Conservation (phyloP, 345 rosid genomes). For the Eucalyptus tenuipes region DNA sequence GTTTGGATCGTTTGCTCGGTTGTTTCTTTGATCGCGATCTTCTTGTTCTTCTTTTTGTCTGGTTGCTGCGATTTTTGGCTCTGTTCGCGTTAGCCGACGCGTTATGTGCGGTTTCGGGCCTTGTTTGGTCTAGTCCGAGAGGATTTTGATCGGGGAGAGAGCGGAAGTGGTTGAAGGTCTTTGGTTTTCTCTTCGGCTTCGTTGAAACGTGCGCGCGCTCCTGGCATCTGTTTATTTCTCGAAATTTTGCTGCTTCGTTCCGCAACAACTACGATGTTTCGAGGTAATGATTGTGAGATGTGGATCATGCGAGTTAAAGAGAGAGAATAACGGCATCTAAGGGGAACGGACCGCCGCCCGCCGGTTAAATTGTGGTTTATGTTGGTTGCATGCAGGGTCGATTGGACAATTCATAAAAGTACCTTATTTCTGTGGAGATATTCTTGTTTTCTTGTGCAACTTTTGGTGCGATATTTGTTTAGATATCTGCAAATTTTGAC, state of each 20-base stretch:
- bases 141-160: background rate
- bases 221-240: background rate
- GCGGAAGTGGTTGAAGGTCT: background rate
- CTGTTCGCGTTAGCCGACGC: background rate
- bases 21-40: background rate
- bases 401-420: background rate
- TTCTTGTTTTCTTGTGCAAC: background rate
- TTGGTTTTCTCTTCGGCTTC: background rate
- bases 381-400: background rate
- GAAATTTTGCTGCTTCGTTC: background rate
- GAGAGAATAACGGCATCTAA: background rate
- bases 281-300: background rate
- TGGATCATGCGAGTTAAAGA: background rate
- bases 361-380: background rate
- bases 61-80: background rate
- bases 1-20: background rate
- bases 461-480: background rate
- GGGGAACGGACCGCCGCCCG: background rate
- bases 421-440: background rate
- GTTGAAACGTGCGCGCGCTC: background rate
- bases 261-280: background rate
- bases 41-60: background rate
- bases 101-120: background rate
- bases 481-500: background rate
- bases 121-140: background rate